phyloP scores from a whole-genome alignment of 345 rosid species.

The Lepidium sativum region DNA sequence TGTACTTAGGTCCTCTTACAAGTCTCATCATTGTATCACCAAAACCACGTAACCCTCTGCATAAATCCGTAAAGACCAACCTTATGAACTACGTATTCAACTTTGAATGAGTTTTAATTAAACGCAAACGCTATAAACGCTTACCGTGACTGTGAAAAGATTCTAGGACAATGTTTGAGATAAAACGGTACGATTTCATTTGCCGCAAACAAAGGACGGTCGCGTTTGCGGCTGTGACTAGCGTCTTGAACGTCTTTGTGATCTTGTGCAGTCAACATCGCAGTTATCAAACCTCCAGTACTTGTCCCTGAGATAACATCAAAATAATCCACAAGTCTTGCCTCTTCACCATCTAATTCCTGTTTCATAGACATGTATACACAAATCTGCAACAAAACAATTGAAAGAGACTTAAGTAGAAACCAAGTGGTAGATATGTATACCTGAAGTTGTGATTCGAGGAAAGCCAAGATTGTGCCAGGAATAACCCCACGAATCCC shows the following conservation, averaged over 20 bases:
- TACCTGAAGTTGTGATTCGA: slow-evolving; percentile 67
- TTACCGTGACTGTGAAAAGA: slow-evolving; percentile 61
- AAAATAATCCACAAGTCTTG: slow-evolving; percentile 68
- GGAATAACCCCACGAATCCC: slow-evolving; percentile 68
- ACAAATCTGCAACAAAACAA: too few relatives aligned
- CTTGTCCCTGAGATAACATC: slow-evolving; percentile 71
- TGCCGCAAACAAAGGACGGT: slow-evolving; percentile 36
- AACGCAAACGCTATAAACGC: background rate
- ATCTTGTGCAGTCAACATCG: slow-evolving; percentile 49
- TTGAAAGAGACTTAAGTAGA: background rate
- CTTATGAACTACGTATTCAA: background rate
- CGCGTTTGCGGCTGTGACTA: slow-evolving; percentile 32
- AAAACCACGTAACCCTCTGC: slow-evolving; percentile 32
- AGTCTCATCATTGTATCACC: slow-evolving; percentile 20
- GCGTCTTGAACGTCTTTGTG: background rate
- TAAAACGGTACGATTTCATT: slow-evolving; percentile 56
- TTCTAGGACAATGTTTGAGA: slow-evolving; percentile 39
- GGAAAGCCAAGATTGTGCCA: slow-evolving; percentile 40
- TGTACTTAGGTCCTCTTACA: slow-evolving; percentile 54
- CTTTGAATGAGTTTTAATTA: background rate
- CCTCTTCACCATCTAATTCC: slow-evolving; percentile 62
- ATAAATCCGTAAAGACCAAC: background rate
- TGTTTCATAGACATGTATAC: background rate
- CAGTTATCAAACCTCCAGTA: slow-evolving; percentile 59
- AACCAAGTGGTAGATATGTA: background rate